Evolutionary conservation across 805 yeast species (phyloP).

Genomic region (Candida peoriensis): DNA sequence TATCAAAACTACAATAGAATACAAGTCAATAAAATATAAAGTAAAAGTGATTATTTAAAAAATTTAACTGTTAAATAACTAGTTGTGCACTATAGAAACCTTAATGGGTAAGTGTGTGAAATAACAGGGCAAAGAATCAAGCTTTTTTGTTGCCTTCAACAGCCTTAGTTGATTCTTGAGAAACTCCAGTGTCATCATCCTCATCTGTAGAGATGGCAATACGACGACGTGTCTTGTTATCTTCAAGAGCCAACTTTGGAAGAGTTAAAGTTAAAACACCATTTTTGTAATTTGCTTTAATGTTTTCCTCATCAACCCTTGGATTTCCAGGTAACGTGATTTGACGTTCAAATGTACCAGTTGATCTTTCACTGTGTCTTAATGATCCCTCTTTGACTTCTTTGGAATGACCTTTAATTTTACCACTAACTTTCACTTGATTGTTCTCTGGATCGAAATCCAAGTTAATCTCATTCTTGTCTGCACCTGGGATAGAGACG

Average conservation of each 20-base stretch:
- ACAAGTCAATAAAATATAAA: no score
- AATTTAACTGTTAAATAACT: no score
- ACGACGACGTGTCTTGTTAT: constrained; percentile 20
- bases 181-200: constrained; percentile 9
- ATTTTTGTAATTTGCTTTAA: constrained; percentile 40
- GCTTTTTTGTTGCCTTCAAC: not conserved
- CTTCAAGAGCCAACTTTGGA: constrained; percentile 32
- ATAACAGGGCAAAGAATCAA: no score
- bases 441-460: constrained; percentile 43
- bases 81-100: no score
- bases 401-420: constrained; percentile 27
- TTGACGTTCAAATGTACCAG: constrained; percentile 39
- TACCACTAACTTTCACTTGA: constrained; percentile 40
- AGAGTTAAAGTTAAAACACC: constrained; percentile 39
- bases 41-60: no score
- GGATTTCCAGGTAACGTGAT: constrained; percentile 33
- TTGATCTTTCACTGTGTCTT: constrained; percentile 29
- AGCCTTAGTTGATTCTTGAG: constrained; percentile 2
- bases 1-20: no score
- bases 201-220: constrained; percentile 27
- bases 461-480: constrained; percentile 36
- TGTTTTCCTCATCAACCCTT: constrained; percentile 37
- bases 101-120: no score
- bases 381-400: constrained; percentile 23
- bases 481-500: constrained; percentile 45